Evolutionary conservation across 108 stramenopile species (phyloP).

Genomic region (Nitzschia inconspicua): DNA sequence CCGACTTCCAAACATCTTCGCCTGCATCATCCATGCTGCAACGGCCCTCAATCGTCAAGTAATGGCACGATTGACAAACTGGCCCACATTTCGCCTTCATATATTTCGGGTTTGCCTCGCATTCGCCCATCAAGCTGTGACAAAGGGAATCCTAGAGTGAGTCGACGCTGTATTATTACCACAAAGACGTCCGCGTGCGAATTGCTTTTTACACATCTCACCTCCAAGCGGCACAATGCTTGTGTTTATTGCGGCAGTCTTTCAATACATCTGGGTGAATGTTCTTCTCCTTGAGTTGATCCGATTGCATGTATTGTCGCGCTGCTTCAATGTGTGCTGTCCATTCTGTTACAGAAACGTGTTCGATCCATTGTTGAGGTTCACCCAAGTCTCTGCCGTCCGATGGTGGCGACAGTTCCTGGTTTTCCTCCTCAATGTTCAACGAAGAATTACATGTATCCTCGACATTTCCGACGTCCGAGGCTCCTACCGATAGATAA

Average conservation of each 20-base stretch:
- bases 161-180: not conserved
- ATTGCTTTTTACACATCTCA: constrained; percentile 34
- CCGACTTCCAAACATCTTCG: constrained; percentile 18
- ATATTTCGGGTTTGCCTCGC: constrained; percentile 37
- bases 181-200: not conserved
- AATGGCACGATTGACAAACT: constrained; percentile 67
- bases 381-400: constrained; percentile 3
- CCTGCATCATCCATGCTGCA: constrained; percentile 47
- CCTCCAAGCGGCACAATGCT: constrained; percentile 51
- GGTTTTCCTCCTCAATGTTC: not conserved
- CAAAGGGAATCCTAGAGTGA: not conserved
- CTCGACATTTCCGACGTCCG: not conserved
- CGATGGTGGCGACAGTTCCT: not conserved
- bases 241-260: constrained; percentile 49
- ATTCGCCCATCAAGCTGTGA: constrained; percentile 30
- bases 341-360: not conserved
- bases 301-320: constrained; percentile 2
- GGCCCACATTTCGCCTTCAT: constrained; percentile 68
- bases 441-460: not conserved
- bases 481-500: no score
- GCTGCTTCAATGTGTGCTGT: not conserved
- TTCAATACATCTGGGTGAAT: not conserved
- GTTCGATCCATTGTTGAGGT: not conserved
- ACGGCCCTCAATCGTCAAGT: constrained; percentile 34
- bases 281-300: not conserved